phyloP scores from a whole-genome alignment of 345 rosid species.

The Acer saccharum region DNA sequence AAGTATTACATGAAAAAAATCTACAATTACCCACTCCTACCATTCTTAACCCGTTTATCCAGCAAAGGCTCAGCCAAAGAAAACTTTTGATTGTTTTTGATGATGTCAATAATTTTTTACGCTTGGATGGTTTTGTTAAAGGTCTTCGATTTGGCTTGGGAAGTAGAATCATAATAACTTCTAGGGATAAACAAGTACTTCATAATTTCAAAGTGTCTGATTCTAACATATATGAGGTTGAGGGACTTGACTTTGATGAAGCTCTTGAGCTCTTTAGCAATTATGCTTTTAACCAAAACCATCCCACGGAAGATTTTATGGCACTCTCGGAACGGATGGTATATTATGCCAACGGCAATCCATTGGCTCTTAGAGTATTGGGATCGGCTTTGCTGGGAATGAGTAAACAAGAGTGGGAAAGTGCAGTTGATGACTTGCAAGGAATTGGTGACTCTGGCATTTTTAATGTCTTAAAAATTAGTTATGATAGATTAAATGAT shows the following conservation, averaged over 20 bases:
- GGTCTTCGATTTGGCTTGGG: not conserved
- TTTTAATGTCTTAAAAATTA: conserved; percentile 3
- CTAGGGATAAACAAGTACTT: not conserved
- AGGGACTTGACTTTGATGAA: not conserved
- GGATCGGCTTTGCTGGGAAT: not conserved
- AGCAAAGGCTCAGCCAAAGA: not conserved
- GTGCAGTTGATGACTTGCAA: not conserved
- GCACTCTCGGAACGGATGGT: not conserved
- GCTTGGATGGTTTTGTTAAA: not conserved
- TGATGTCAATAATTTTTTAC: too few species aligned
- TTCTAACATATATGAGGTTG: not conserved
- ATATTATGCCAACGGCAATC: not conserved
- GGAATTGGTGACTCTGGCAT: not conserved
- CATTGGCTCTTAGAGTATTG: not conserved
- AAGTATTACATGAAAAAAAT: too few species aligned
- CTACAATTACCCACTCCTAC: not conserved
- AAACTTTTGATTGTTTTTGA: not conserved
- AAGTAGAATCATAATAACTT: not conserved
- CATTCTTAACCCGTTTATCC: not conserved
- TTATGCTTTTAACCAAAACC: not conserved
- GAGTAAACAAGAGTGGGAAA: not conserved
- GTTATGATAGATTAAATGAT: conserved; percentile 9
- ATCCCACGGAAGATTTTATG: not conserved
- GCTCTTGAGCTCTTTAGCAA: not conserved
- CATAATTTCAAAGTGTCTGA: too few species aligned